Evolutionary conservation across 805 yeast species (phyloP), one percentile per base, ranked within the genome.

Genomic region (Saturnispora diversa): DNA sequence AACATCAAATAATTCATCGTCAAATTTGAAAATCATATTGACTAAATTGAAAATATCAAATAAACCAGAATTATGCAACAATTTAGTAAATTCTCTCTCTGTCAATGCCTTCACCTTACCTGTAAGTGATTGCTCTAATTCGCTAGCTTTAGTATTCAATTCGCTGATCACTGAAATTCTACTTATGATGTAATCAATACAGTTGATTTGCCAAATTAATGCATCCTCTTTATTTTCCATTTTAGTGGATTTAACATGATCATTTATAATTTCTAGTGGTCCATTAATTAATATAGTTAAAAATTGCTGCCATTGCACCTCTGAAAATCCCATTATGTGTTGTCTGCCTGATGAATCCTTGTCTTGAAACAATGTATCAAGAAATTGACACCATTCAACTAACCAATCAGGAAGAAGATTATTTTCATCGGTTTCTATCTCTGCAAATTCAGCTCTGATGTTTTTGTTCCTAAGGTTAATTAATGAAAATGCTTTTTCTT

Each of bases 321-420:
- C 52, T 4, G 63, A 48, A 26, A 75, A 53, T 20, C 64, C 64
- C 47, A 80, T 52, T 15, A 44, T 36, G 35, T 43, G 39, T 6
- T 19, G 17, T 20, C 40, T 35, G 13, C 36, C 35, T 27, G 36
- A 38, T 10, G 42, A 33, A 7, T 77, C 54, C 3, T 70, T 62
- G 5, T 56, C 56, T 21, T 75, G 77, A 45, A 82, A 69, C 2
- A 84, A 58, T 1, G 75, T 75, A 42, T 80, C 65, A 22, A 82
- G 64, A 12, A 75, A 80, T 0, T 74, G 63, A 35, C 81, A 69
- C 49, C 80, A 77, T n/a, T 75, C 80, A 36, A 72, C 64, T 17
- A 84, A 62, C 87, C 94, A 88, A 44, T 84, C 94, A 0, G 97
- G 95, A 4, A 94, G 78, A 45, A 80, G 74, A 17, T 84, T 63